These are phyloP conservation scores for Neonectria magnoliae DNA, from an alignment of 2,329 filamentous ascomycete species.

Conservation along the genomic window DNA sequence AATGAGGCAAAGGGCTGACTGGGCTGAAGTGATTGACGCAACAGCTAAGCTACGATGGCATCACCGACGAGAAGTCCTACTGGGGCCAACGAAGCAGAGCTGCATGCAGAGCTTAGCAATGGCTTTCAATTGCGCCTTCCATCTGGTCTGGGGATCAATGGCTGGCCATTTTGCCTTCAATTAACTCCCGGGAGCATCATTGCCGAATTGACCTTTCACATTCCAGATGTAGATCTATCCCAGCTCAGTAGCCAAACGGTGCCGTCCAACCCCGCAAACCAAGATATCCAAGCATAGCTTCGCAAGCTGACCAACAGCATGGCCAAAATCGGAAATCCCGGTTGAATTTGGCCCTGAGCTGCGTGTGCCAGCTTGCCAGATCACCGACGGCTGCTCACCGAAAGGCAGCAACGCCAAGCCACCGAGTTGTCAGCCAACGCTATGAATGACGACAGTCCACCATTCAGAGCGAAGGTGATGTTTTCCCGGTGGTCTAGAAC, in stretches of 20 bases:
- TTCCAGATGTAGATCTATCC: background rate
- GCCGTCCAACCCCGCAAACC: background rate
- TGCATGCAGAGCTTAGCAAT: background rate
- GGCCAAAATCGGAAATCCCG: background rate
- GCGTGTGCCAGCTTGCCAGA: background rate
- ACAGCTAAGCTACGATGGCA: background rate
- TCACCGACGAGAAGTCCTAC: background rate
- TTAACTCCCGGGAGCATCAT: background rate
- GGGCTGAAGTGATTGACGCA: background rate
- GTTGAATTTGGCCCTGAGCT: background rate
- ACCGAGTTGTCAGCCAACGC: background rate
- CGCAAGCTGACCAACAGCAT: background rate
- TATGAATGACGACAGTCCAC: background rate
- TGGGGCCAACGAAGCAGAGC: slow-evolving; percentile 1
- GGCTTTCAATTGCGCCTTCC: background rate
- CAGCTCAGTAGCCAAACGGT: background rate
- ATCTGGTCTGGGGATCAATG: background rate
- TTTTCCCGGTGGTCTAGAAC: background rate
- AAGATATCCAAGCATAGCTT: background rate
- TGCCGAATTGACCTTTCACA: background rate
- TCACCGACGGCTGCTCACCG: background rate
- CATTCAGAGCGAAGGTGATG: background rate
- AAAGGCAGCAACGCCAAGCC: background rate
- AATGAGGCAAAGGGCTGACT: background rate
- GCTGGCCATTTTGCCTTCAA: background rate